Conservation (phyloP, 495 filamentous ascomycete genomes). For the Lasiosphaeriaceae sp. region DNA sequence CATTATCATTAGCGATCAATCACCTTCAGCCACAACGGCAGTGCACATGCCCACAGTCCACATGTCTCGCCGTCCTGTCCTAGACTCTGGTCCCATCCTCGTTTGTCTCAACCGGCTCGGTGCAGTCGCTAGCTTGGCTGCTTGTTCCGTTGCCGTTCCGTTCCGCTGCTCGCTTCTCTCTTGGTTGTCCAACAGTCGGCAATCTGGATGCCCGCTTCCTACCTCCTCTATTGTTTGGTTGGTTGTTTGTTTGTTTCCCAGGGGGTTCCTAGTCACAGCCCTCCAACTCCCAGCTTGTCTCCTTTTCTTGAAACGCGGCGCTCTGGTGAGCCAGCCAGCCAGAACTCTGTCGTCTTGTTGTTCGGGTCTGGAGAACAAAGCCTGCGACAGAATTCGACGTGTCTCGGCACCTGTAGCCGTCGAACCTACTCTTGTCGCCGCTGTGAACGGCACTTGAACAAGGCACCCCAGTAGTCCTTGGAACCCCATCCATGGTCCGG, state of each 20-base stretch:
- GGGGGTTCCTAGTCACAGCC: no score
- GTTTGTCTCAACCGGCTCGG: conserved; percentile 10
- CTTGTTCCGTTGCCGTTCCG: neutral
- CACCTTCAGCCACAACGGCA: conserved; percentile 7
- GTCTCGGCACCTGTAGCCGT: neutral
- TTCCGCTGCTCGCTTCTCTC: neutral
- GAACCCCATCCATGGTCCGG: neutral
- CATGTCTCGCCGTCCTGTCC: neutral
- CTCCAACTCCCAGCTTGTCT: no score
- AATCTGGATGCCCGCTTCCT: no score
- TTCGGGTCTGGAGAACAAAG: neutral
- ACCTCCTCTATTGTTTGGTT: no score
- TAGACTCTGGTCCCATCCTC: neutral
- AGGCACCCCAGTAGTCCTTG: neutral
- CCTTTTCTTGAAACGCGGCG: no score
- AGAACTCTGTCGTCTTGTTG: neutral
- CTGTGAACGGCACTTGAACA: neutral
- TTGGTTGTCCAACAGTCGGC: no score
- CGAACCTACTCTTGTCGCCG: neutral
- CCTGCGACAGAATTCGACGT: neutral
- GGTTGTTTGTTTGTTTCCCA: no score
- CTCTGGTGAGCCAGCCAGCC: neutral
- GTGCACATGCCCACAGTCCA: conserved; percentile 4
- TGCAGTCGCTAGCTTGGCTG: neutral
- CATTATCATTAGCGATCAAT: no score